Percentiles rank a stretch among this genome's conserved stretches.
phyloP scores from a whole-genome alignment of 2,329 filamentous ascomycete species.

The Kalmusia sp. region DNA sequence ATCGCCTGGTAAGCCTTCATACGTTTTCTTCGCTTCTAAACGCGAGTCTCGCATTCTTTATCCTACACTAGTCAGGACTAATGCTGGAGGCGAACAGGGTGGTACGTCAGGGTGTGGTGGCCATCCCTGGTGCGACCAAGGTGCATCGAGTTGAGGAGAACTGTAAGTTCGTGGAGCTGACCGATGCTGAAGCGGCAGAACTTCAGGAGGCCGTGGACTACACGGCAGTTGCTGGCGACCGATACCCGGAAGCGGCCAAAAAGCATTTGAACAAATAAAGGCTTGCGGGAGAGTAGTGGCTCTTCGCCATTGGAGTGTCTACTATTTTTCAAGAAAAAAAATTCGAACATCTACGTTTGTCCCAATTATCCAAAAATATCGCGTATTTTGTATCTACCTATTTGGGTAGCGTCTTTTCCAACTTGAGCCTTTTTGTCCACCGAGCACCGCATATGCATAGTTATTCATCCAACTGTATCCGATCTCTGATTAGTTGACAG shows the following conservation, averaged over 20 bases:
- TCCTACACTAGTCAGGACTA: neutral
- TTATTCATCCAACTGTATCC: too few species aligned
- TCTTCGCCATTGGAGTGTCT: neutral
- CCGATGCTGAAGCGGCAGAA: slow-evolving; percentile 53
- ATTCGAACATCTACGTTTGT: too few species aligned
- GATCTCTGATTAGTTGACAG: too few species aligned
- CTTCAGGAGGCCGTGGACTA: slow-evolving; percentile 31
- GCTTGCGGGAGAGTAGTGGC: neutral
- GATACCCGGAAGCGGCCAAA: neutral
- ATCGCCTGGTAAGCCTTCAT: slow-evolving; percentile 60
- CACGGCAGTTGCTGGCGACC: neutral
- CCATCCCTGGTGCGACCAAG: slow-evolving; percentile 68
- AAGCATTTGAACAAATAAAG: neutral
- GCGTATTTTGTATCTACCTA: too few species aligned
- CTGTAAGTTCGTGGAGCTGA: slow-evolving; percentile 58
- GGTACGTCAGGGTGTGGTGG: slow-evolving; percentile 61
- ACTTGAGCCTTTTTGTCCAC: too few species aligned
- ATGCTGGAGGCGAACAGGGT: slow-evolving; percentile 31
- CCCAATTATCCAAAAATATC: too few species aligned
- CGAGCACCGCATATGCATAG: too few species aligned
- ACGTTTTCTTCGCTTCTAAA: neutral
- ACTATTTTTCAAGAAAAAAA: too few species aligned
- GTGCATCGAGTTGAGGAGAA: slow-evolving; percentile 64
- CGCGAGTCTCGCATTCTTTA: neutral
- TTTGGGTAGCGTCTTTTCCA: too few species aligned